Conservation (phyloP, 345 rosid genomes). For the Sapria himalayana region DNA sequence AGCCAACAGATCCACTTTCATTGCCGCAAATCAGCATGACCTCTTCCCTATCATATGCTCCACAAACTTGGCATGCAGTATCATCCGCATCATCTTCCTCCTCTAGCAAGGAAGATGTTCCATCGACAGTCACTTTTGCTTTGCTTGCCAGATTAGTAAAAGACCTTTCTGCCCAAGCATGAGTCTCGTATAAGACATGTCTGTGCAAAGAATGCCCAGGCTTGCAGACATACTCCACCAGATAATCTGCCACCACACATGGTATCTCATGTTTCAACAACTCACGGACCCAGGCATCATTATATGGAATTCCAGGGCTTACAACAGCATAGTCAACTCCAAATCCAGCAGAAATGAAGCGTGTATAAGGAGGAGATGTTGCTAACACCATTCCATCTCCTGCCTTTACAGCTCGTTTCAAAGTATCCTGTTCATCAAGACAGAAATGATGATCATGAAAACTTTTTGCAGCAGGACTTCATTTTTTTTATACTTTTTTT, state of each 20-base stretch:
- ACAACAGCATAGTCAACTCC: conserved; percentile 63
- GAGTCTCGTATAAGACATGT: conserved; percentile 58
- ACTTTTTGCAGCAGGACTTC: no score
- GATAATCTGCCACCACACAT: conserved; percentile 61
- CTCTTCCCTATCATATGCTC: conserved; percentile 27
- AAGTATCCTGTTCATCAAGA: conserved; percentile 77
- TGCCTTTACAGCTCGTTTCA: conserved; percentile 84
- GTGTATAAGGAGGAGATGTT: conserved; percentile 82
- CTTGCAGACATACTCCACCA: conserved; percentile 92
- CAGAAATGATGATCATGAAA: not conserved
- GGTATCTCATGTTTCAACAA: conserved; percentile 67
- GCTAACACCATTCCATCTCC: conserved; percentile 84
- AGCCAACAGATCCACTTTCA: conserved; percentile 31
- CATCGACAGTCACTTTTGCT: conserved; percentile 19
- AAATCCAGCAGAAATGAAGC: conserved; percentile 43
- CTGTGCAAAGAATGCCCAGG: conserved; percentile 66
- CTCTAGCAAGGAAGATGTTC: no score
- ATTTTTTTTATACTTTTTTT: no score
- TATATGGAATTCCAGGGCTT: conserved; percentile 56
- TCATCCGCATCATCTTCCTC: conserved; percentile 9
- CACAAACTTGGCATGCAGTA: conserved; percentile 27
- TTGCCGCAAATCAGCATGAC: conserved; percentile 56
- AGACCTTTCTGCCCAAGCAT: conserved; percentile 63
- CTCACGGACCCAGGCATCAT: conserved; percentile 71
- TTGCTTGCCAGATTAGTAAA: conserved; percentile 21